A percentile compares a stretch with the other conserved stretches of the same genome.
phyloP scores from a whole-genome alignment of 177 flowering plant species.

The Tripterygium wilfordii region DNA sequence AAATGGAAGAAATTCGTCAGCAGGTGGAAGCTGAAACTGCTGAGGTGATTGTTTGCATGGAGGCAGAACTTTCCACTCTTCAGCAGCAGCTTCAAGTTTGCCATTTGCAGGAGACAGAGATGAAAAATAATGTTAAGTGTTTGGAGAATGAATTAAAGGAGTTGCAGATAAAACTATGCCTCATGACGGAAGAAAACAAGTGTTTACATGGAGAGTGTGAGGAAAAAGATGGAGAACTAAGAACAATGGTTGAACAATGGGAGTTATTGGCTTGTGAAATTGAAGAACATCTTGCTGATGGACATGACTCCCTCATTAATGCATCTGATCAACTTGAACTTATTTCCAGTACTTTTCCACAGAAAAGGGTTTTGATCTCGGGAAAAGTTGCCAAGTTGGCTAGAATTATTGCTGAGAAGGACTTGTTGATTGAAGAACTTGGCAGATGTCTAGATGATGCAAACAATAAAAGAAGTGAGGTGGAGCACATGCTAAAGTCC shows the following conservation, averaged over 20 bases:
- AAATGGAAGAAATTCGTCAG: constrained; percentile 71
- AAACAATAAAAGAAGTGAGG: constrained; percentile 42
- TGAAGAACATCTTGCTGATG: constrained; percentile 58
- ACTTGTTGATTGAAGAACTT: constrained; percentile 67
- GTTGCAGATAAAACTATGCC: constrained; percentile 29
- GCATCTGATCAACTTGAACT: constrained; percentile 56
- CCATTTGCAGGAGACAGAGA: constrained; percentile 43
- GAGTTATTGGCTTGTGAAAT: constrained; percentile 47
- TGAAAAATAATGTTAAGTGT: constrained; percentile 22
- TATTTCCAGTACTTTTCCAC: constrained; percentile 49
- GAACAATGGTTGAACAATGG: constrained; percentile 53
- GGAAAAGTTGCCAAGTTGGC: constrained; percentile 55
- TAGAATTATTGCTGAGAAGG: constrained; percentile 58
- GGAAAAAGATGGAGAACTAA: constrained; percentile 47
- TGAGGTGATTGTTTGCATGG: constrained; percentile 87
- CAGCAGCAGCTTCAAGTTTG: constrained; percentile 62
- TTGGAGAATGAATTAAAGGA: constrained; percentile 45
- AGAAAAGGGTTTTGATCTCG: constrained; percentile 51
- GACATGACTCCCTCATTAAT: constrained; percentile 51
- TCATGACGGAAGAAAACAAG: constrained; percentile 37
- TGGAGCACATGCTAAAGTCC: constrained; percentile 81
- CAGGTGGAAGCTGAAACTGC: constrained; percentile 99
- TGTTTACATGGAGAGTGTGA: constrained; percentile 31
- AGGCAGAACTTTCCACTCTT: constrained; percentile 75
- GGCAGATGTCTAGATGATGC: constrained; percentile 65